Evolutionary conservation across 2,329 filamentous ascomycete species (phyloP), one percentile per base, ranked within the genome.

Genomic region (Cyphellophora attinorum): DNA sequence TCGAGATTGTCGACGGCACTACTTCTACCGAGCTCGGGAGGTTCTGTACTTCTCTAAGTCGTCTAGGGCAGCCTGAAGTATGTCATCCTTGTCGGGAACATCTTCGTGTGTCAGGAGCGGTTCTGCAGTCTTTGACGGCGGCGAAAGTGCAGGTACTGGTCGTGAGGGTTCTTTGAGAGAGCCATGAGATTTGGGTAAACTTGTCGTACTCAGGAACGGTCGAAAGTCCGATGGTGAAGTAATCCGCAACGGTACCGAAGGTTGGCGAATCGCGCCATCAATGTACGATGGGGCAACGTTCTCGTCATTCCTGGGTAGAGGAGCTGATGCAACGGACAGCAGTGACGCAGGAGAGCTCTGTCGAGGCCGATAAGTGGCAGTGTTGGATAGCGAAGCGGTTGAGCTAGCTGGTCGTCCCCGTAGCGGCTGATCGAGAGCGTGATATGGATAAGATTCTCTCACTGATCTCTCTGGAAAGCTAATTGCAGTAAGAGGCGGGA

Each of bases 331-430:
- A 19, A 37, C 23, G 3, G 44, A 44, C 5, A 36, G 28, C 3
- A 33, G 4, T 6, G 44, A 42, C 27, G 37, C n/a, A 11, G 41
- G 33, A 10, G 37, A 46, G 19, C 5, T n/a, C 19, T 39, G 33
- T 29, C 15, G 6, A 6, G 27, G 27, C 13, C 27, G 27, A 8
- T 29, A 13, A 8, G 8, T 6, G 27, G 6, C 13, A 29, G 15
- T 6, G 13, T 25, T 25, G 21, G 8, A 8, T 8, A 25, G n/a
- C 21, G 21, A 25, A n/a, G 8, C n/a, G 21, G 8, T n/a, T 8
- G 21, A 25, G 21, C 8, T n/a, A 8, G 21, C 21, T 8, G 21
- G 21, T 25, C 8, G n/a, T 25, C 21, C n/a, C 21, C n/a, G 21
- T n/a, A 8, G 21, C n/a, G 21, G n/a, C n/a, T n/a, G n/a, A n/a